Percentiles rank a stretch among this genome's conserved stretches.
Conservation (phyloP, 306 rosid genomes). For the Glycyrrhiza uralensis region DNA sequence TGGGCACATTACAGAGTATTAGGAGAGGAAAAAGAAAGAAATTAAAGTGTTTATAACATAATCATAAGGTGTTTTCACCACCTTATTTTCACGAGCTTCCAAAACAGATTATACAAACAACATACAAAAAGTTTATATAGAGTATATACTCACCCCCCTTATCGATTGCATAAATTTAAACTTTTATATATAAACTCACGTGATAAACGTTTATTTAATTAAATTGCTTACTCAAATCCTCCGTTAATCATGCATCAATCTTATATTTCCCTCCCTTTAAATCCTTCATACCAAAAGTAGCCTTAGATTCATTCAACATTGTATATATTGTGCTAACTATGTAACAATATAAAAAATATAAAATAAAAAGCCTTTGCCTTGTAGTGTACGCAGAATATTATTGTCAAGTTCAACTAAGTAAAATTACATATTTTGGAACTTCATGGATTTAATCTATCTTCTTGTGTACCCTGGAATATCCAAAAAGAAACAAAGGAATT, state of each 20-base stretch:
- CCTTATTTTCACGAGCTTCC: too few species aligned
- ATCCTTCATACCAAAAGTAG: background rate
- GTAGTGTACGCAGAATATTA: background rate
- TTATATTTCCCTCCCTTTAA: background rate
- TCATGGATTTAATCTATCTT: conserved; percentile 10
- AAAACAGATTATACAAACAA: too few species aligned
- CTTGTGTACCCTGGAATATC: background rate
- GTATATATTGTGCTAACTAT: background rate
- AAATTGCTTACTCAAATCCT: too few species aligned
- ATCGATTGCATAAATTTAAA: too few species aligned
- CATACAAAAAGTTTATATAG: too few species aligned
- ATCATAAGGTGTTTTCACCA: too few species aligned
- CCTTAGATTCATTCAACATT: background rate
- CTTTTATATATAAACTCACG: too few species aligned
- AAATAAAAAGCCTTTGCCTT: background rate
- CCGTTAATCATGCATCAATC: too few species aligned
- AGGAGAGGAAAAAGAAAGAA: background rate
- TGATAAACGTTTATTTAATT: too few species aligned
- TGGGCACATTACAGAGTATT: background rate
- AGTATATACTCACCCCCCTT: too few species aligned
- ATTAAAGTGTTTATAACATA: too few species aligned
- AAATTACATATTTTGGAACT: background rate
- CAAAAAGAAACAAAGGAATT: background rate
- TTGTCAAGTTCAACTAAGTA: background rate
- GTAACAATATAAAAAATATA: background rate